Conservation (phyloP, 192 early-diverging fungal species). For the Lunasporangiospora selenospora region DNA sequence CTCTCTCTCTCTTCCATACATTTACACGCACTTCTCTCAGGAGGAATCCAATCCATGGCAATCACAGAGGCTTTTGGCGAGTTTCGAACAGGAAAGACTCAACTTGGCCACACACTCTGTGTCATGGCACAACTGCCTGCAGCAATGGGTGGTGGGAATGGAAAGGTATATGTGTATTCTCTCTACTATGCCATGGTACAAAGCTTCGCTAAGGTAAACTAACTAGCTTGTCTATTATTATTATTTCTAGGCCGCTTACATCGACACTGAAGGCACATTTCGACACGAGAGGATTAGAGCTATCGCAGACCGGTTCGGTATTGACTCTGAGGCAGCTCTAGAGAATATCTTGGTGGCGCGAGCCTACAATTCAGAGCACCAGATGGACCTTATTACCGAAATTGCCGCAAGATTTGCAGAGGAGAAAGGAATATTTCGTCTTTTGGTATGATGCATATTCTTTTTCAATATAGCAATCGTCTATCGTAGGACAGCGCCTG, state of each 20-base stretch:
- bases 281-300: conserved; percentile 79
- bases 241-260: conserved; percentile 49
- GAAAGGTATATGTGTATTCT: conserved; percentile 58
- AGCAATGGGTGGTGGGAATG: conserved; percentile 75
- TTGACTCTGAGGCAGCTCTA: conserved; percentile 66
- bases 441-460: conserved; percentile 59
- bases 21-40: conserved; percentile 10
- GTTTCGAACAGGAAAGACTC: conserved; percentile 88
- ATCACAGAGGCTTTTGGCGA: conserved; percentile 92
- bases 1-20: not conserved
- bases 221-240: not conserved
- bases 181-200: no score
- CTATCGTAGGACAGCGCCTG: no score
- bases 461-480: not conserved
- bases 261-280: conserved; percentile 78
- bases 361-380: conserved; percentile 86
- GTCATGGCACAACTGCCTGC: conserved; percentile 77
- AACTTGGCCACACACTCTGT: conserved; percentile 81
- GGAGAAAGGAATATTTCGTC: conserved; percentile 62
- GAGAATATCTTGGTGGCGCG: conserved; percentile 83
- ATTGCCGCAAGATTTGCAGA: conserved; percentile 77
- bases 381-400: conserved; percentile 80
- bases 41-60: conserved; percentile 81
- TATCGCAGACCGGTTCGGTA: conserved; percentile 75
- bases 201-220: no score